Conservation (phyloP, 2,329 filamentous ascomycete genomes). For the Xylaria sp. region DNA sequence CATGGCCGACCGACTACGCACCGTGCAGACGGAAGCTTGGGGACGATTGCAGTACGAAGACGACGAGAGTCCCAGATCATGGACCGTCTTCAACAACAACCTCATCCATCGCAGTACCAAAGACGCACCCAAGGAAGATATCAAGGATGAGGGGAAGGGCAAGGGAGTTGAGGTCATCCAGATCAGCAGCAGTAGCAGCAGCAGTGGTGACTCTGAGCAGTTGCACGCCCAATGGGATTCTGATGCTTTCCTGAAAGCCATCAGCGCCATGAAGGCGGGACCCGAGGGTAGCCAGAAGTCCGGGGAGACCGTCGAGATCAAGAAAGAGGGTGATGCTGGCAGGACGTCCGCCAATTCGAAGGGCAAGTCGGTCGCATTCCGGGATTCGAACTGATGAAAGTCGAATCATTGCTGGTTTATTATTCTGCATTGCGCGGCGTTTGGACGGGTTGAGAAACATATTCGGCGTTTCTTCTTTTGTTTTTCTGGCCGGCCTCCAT, state of each 20-base stretch:
- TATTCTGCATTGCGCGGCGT: slow-evolving; percentile 25
- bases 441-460: slow-evolving; percentile 9
- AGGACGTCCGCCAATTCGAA: slow-evolving; percentile 22
- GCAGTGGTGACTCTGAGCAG: slow-evolving; percentile 17
- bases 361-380: slow-evolving; percentile 31
- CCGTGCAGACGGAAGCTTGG: slow-evolving; percentile 81
- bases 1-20: slow-evolving; percentile 68
- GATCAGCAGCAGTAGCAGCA: slow-evolving; percentile 14
- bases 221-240: slow-evolving; percentile 29
- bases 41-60: slow-evolving; percentile 72
- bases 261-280: slow-evolving; percentile 29
- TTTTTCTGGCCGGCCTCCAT: background rate
- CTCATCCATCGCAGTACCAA: slow-evolving; percentile 49
- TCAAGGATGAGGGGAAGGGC: slow-evolving; percentile 26
- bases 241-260: slow-evolving; percentile 30
- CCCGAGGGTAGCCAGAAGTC: slow-evolving; percentile 23
- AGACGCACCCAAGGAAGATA: slow-evolving; percentile 11
- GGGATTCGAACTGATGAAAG: slow-evolving; percentile 18
- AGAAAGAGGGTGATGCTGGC: slow-evolving; percentile 22
- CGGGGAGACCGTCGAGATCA: slow-evolving; percentile 20
- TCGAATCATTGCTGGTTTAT: slow-evolving; percentile 8
- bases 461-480: slow-evolving; percentile 11
- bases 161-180: slow-evolving; percentile 17
- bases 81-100: slow-evolving; percentile 68
- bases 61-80: slow-evolving; percentile 71